Evolutionary conservation across 768 basidiomycete species (phyloP).

Genomic region (Russula griseocarnosa): DNA sequence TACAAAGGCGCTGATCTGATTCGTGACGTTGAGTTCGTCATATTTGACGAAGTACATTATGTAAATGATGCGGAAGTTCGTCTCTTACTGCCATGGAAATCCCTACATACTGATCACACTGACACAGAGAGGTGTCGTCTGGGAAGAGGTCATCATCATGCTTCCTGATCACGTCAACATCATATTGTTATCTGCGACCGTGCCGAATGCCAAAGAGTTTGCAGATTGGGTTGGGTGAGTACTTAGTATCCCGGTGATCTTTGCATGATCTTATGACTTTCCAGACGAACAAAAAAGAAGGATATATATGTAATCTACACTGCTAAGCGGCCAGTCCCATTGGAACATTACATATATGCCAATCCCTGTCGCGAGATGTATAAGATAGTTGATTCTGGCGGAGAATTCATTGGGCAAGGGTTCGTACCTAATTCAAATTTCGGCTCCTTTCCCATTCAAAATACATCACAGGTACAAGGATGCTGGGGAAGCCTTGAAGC

Average conservation of each 20-base stretch:
- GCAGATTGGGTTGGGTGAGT: constrained; percentile 98
- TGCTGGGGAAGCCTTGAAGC: constrained; percentile 79
- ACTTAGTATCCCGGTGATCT: not conserved
- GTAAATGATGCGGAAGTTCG: constrained; percentile 96
- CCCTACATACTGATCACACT: not conserved
- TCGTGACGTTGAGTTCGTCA: constrained; percentile 97
- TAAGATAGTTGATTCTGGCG: constrained; percentile 85
- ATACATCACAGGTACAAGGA: constrained; percentile 67
- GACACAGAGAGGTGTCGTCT: constrained; percentile 91
- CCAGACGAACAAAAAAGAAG: constrained; percentile 96
- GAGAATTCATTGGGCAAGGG: constrained; percentile 73
- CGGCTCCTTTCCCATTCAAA: not conserved
- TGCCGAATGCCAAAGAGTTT: constrained; percentile 97
- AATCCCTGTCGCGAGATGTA: constrained; percentile 86
- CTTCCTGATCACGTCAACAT: constrained; percentile 98
- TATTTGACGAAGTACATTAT: constrained; percentile 99
- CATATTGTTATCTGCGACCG: constrained; percentile 93
- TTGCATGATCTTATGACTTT: constrained; percentile 5
- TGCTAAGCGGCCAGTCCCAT: constrained; percentile 89
- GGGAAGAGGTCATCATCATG: constrained; percentile 99
- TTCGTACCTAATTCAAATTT: constrained; percentile 32
- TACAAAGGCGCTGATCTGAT: constrained; percentile 99
- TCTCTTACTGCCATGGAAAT: not conserved
- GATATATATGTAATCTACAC: constrained; percentile 99
- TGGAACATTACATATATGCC: constrained; percentile 95